Base-by-base conservation (phyloP, 163 green algal genomes). In the Chlamydomonas reinhardtii region DNA sequence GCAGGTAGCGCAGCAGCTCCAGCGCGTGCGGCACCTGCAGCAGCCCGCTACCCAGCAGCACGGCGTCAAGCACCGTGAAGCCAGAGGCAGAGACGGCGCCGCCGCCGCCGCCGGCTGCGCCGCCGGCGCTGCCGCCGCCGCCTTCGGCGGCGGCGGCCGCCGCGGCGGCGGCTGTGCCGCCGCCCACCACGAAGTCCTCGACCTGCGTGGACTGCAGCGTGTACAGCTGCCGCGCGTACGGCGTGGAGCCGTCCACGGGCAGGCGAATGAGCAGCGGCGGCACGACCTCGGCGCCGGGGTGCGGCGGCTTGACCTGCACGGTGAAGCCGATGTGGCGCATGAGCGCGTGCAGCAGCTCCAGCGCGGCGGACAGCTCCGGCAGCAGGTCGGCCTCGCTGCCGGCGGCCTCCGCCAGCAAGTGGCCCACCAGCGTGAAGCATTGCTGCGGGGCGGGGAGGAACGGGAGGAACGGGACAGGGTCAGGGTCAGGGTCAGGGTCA, bases 1-100 rank as follows among this genome's bases (percentile, higher is more conserved):
- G 64, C 48, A 88, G 62, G 54, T 77, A 75, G 6, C 72, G 82
- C 73, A 88, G 32, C 31, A 88, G 37, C 73, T 68, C 72, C 43
- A 16, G 15, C 31, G 70, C 65, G 24, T 72, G 54, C 14, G 22
- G 43, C 31, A 43, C 6, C 37, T n/a, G 4, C 43, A 88, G 62
- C 61, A 88, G 31, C 1, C 43, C 82, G 34, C 17, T 31, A 43
- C 74, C 29, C 25, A 52, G 34, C 82, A 88, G 32, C 61, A 73
- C 82, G 43, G 80, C 80, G 56, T 62, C 73, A 16, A 83, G 62
- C 4, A 35, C 12, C 25, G 24, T 34, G 31, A 72, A 52, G 37
- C 32, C 43, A 48, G 17, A 4, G 29, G 65, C 73, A 39, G 69
- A n/a, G 68, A 32, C 39, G 39, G 24, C 25, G 64, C 70, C 25